phyloP scores from a whole-genome alignment of 2,329 filamentous ascomycete species.

The Fusarium chaquense region DNA sequence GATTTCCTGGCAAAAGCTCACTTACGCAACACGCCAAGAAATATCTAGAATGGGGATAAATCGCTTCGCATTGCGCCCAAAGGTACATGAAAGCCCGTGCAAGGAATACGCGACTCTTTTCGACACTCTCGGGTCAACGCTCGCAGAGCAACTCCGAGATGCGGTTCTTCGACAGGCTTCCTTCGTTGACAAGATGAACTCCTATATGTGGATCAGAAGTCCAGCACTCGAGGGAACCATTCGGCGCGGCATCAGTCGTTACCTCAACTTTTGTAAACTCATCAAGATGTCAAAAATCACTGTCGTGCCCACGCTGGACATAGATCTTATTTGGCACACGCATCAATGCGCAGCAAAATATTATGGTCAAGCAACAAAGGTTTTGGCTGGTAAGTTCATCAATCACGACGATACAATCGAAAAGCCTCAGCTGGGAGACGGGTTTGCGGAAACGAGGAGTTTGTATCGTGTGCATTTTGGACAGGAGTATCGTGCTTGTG shows the following conservation, averaged over 20 bases:
- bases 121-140: rapidly evolving
- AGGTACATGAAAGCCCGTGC: rapidly evolving
- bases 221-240: slow-evolving; percentile 53
- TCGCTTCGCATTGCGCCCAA: rapidly evolving
- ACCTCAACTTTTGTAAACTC: slow-evolving; percentile 54
- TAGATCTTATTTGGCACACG: slow-evolving; percentile 60
- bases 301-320: slow-evolving; percentile 57
- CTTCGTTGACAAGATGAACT: slow-evolving; percentile 58
- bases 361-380: slow-evolving; percentile 45
- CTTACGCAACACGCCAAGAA: not conserved
- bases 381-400: slow-evolving; percentile 45
- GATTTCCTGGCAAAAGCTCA: not conserved
- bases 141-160: slow-evolving; percentile 40
- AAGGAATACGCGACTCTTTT: slow-evolving; percentile 9
- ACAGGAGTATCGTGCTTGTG: slow-evolving; percentile 52
- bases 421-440: slow-evolving; percentile 42
- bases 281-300: slow-evolving; percentile 43
- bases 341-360: slow-evolving; percentile 53
- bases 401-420: slow-evolving; percentile 57
- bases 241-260: slow-evolving; percentile 52
- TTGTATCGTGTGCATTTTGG: slow-evolving; percentile 52
- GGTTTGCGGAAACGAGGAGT: slow-evolving; percentile 47
- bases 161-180: slow-evolving; percentile 54
- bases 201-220: slow-evolving; percentile 55
- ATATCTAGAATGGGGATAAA: not conserved